Evolutionary conservation across 176 grass and related monocot genomes (phyloP).

Genomic region (Musa beccarii): DNA sequence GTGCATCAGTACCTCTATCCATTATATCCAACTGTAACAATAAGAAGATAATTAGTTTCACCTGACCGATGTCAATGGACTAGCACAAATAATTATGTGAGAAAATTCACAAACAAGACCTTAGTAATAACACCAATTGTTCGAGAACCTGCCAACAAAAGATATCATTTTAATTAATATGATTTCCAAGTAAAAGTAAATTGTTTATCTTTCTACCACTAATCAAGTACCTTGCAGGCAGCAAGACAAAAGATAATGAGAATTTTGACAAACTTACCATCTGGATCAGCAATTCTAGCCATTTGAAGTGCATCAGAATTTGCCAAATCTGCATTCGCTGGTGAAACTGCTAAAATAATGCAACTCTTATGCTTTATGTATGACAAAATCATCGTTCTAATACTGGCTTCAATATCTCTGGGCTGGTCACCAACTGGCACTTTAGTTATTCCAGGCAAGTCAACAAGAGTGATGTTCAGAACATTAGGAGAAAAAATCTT

Average conservation of each 20-base stretch:
- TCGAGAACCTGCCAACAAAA: slow-evolving; percentile 59
- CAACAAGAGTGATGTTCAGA: slow-evolving; percentile 90
- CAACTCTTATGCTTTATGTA: slow-evolving; percentile 96
- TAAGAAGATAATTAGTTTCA: slow-evolving; percentile 20
- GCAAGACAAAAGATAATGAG: background rate
- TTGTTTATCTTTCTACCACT: background rate
- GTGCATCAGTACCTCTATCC: slow-evolving; percentile 97
- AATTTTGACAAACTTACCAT: slow-evolving; percentile 44
- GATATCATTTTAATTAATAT: slow-evolving; percentile 11
- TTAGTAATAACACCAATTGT: slow-evolving; percentile 99
- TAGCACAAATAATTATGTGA: slow-evolving; percentile 7
- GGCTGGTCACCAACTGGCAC: slow-evolving; percentile 98
- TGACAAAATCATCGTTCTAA: slow-evolving; percentile 98
- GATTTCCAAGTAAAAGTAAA: background rate
- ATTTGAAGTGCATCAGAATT: slow-evolving; percentile 99
- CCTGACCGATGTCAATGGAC: slow-evolving; percentile 2
- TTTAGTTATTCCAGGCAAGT: slow-evolving; percentile 97
- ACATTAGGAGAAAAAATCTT: slow-evolving; percentile 99
- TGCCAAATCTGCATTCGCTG: slow-evolving; percentile 94
- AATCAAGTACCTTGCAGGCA: background rate
- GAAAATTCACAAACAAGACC: slow-evolving; percentile 31
- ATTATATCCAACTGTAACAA: slow-evolving; percentile 90
- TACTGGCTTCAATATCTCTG: slow-evolving; percentile 91
- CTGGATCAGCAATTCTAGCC: slow-evolving; percentile 82
- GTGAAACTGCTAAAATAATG: slow-evolving; percentile 94